phyloP scores from a whole-genome alignment of 2,329 filamentous ascomycete species.

The Alternaria postmessia region DNA sequence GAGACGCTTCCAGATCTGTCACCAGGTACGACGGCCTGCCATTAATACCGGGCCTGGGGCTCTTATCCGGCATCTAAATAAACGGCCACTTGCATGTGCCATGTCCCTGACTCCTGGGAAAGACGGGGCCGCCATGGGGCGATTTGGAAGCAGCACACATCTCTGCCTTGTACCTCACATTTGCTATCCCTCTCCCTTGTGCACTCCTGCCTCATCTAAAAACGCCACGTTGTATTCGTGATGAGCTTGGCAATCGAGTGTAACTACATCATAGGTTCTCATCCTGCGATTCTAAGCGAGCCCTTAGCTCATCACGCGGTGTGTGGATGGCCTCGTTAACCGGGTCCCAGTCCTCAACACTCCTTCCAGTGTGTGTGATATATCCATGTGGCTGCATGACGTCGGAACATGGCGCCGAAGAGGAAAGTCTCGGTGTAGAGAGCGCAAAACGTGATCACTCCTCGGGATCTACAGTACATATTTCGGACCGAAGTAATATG shows the following conservation, averaged over 20 bases:
- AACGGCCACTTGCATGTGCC: conserved; percentile 5
- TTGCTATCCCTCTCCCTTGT: conserved; percentile 1
- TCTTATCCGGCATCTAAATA: conserved; percentile 4
- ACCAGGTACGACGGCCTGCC: conserved; percentile 14
- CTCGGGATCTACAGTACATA: not conserved
- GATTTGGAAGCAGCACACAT: not conserved
- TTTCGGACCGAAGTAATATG: conserved; percentile 11
- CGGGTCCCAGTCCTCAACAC: conserved; percentile 20
- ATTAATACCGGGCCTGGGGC: conserved; percentile 11
- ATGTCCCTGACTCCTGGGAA: not conserved
- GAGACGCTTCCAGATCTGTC: conserved; percentile 32
- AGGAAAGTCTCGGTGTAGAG: not conserved
- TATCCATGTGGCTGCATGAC: conserved; percentile 28
- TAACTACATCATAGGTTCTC: conserved; percentile 26
- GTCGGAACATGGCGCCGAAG: not conserved
- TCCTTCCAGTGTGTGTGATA: conserved; percentile 19
- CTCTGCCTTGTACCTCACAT: not conserved
- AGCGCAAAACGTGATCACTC: not conserved
- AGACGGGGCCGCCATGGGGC: not conserved
- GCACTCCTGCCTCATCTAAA: not conserved
- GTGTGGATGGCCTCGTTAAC: conserved; percentile 13
- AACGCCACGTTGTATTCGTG: conserved; percentile 3
- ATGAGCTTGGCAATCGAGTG: conserved; percentile 18
- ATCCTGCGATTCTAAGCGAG: conserved; percentile 24
- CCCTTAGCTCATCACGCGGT: conserved; percentile 23